Evolutionary conservation across 2,329 filamentous ascomycete genomes (phyloP).

Genomic region (Fusarium buxicola): DNA sequence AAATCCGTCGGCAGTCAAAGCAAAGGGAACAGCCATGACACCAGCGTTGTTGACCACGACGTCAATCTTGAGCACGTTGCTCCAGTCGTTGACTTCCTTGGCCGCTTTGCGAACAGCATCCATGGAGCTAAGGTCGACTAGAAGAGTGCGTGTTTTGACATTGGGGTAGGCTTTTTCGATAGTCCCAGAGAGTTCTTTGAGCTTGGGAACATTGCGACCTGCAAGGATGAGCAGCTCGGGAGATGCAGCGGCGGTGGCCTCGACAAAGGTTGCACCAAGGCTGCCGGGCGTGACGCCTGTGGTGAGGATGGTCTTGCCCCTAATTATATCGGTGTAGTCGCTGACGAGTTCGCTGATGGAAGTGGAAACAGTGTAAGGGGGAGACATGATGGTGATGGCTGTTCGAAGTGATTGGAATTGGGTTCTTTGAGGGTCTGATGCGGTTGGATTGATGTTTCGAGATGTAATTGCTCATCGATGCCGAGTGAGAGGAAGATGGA

Average conservation of each 20-base stretch:
- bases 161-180: constrained; percentile 49
- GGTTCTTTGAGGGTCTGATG: background rate
- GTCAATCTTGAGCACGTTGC: constrained; percentile 51
- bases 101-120: constrained; percentile 55
- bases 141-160: constrained; percentile 50
- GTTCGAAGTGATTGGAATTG: background rate
- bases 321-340: constrained; percentile 49
- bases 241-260: constrained; percentile 53
- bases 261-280: constrained; percentile 54
- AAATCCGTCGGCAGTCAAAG: constrained; percentile 51
- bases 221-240: constrained; percentile 59
- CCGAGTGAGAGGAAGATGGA: background rate
- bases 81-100: constrained; percentile 49
- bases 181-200: constrained; percentile 52
- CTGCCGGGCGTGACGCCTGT: constrained; percentile 57
- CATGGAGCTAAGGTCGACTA: constrained; percentile 56
- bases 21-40: constrained; percentile 53
- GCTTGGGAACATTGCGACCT: constrained; percentile 57
- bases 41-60: constrained; percentile 58
- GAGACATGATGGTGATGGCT: constrained; percentile 20
- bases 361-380: constrained; percentile 32
- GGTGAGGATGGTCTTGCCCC: constrained; percentile 54
- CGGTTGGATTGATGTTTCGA: constrained; percentile 1
- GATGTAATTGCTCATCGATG: background rate
- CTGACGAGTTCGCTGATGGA: constrained; percentile 45